A percentile compares a stretch with the other conserved stretches of the same genome.
These are phyloP conservation scores for Athelia sp. DNA, from an alignment of 1,284 basidiomycete genomes.

Conservation along the genomic window DNA sequence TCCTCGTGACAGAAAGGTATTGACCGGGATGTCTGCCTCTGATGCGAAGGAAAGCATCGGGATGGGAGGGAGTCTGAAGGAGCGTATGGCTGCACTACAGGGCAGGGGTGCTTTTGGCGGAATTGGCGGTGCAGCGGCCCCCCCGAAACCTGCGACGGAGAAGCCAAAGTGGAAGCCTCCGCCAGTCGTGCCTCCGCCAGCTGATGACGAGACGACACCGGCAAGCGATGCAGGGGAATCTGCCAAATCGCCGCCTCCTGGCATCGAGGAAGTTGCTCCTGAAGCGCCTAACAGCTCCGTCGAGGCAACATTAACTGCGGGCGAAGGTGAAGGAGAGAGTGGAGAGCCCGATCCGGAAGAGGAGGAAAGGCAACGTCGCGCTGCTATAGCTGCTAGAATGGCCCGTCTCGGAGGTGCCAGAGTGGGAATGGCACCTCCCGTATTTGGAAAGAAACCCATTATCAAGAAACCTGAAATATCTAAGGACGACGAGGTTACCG, in stretches of 20 bases:
- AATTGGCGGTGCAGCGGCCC: conserved; percentile 32
- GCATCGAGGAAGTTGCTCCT: conserved; percentile 13
- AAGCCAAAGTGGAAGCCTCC: conserved; percentile 83
- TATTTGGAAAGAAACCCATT: conserved; percentile 54
- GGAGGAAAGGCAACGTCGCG: conserved; percentile 74
- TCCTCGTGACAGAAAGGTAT: conserved; percentile 13
- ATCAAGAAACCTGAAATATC: conserved; percentile 34
- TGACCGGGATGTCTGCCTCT: conserved; percentile 67
- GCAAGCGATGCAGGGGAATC: background rate
- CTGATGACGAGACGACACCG: conserved; percentile 21
- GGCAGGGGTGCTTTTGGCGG: conserved; percentile 74
- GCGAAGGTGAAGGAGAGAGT: conserved; percentile 18
- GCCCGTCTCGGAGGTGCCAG: conserved; percentile 83
- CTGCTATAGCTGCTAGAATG: conserved; percentile 85
- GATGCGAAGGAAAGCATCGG: conserved; percentile 82
- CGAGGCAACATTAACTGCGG: conserved; percentile 18
- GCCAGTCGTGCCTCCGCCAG: conserved; percentile 34
- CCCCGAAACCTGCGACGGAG: conserved; percentile 59
- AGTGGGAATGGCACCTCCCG: conserved; percentile 73
- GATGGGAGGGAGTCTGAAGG: conserved; percentile 73
- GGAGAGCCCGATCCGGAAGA: conserved; percentile 60
- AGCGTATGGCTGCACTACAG: conserved; percentile 89
- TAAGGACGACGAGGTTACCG: conserved; percentile 15
- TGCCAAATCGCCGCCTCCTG: background rate
- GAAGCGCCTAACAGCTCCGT: conserved; percentile 17